Conservation (phyloP, 2,329 filamentous ascomycete genomes). For the Xylaria sp. region DNA sequence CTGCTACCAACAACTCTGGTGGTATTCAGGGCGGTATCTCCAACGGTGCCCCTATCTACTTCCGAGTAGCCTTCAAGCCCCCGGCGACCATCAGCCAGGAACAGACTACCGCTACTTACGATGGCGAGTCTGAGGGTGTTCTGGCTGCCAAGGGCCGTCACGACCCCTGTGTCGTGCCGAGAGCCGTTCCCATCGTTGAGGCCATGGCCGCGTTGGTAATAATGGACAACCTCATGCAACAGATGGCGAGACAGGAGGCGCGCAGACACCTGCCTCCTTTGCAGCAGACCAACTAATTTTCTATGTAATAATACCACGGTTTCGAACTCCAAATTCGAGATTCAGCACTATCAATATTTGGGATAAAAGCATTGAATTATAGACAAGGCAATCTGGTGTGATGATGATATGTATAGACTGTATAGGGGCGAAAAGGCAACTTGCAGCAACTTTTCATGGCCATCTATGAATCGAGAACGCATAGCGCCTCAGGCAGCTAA, state of each 20-base stretch:
- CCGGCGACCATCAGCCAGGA: conserved; percentile 88
- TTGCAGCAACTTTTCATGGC: neutral
- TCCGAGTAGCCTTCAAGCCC: conserved; percentile 91
- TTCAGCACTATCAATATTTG: neutral
- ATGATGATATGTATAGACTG: neutral
- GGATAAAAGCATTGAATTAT: neutral
- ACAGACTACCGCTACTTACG: conserved; percentile 77
- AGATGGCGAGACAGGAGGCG: conserved; percentile 57
- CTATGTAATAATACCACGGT: conserved; percentile 5
- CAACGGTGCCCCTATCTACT: conserved; percentile 91
- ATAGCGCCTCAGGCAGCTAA: neutral
- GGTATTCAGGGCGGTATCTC: conserved; percentile 94
- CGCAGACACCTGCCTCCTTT: conserved; percentile 41
- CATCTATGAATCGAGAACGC: neutral
- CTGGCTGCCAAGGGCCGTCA: conserved; percentile 90
- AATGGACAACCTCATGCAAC: conserved; percentile 79
- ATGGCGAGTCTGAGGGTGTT: conserved; percentile 62
- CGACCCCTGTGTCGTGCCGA: conserved; percentile 86
- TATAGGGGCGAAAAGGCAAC: neutral
- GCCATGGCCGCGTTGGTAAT: conserved; percentile 84
- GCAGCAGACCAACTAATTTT: conserved; percentile 31
- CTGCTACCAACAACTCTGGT: conserved; percentile 90
- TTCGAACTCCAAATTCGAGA: neutral
- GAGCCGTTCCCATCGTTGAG: conserved; percentile 84
- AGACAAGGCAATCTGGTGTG: neutral